Base-by-base conservation (phyloP, 257 asterid species). In the Solanum lycopersicoides region DNA sequence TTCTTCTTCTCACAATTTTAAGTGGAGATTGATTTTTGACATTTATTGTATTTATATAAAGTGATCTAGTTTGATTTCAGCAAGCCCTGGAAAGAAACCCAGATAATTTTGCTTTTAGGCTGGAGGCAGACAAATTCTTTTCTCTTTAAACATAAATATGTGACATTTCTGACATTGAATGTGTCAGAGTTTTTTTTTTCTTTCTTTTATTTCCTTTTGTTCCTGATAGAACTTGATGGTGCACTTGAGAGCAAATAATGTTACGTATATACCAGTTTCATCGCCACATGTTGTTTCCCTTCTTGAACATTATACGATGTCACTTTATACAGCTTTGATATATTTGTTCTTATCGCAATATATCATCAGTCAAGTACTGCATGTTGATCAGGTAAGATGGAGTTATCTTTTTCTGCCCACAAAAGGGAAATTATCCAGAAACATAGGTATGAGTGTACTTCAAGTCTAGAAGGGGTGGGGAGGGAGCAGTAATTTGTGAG, bases 261-360 rank as follows among this genome's bases (percentile, higher is more conserved):
- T 95, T 87, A 89, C 32, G 50, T 94, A 86, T 86, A 72, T 90
- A 84, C 95, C 98, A 73, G 93, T 94, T 90, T 94, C 93, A 72
- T 92, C 98, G 28, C 98, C 96, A 74, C 96, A 98, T 86, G 95
- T 89, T 88, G 88, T 96, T 89, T 91, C 98, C 86, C 88, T 92
- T 87, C 88, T 69, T 84, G 91, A 92, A 82, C 91, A 91, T 20
- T 30, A 63, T 76, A 90, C 88, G 80, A 47, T 87, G 35, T 83
- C 90, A 88, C 94, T 92, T 93, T 45, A 87, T 86, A 69, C 45
- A 83, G 82, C 87, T 44, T n/a, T 35, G 69, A 41, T n/a, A n/a
- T 56, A 63, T 85, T 34, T 42, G 35, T 74, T 45, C 66, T 34
- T 85, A 68, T 84, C 59, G 25, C 23, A 7, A 59, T 37, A 37